A percentile compares a stretch with the other conserved stretches of the same genome.
Conservation (phyloP, 139 green algal species). For the Chlamydomonas incerta region DNA sequence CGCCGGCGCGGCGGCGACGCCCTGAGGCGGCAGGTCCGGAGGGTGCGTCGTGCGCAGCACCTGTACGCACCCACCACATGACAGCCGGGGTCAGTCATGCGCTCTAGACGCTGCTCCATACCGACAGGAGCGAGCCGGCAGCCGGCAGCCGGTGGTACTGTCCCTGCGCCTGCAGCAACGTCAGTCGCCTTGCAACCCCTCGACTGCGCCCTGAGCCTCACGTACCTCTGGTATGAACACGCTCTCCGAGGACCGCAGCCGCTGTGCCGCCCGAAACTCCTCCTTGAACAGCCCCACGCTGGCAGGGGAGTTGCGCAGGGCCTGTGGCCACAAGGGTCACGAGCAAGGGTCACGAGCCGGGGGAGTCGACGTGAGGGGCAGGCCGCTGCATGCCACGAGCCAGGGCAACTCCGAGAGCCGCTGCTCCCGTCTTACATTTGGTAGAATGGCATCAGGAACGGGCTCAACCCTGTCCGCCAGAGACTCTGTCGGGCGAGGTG, state of each 20-base stretch:
- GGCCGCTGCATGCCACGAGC: too few species aligned
- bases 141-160: too few species aligned
- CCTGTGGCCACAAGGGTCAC: constrained; percentile 18
- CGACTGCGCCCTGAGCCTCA: neutral
- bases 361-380: too few species aligned
- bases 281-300: constrained; percentile 52
- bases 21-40: constrained; percentile 50
- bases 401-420: neutral
- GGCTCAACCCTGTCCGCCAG: constrained; percentile 51
- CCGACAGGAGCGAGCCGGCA: too few species aligned
- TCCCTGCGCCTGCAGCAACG: too few species aligned
- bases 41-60: constrained; percentile 54
- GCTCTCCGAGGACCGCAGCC: constrained; percentile 45
- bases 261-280: constrained; percentile 52
- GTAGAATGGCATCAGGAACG: constrained; percentile 45
- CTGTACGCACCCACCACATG: neutral
- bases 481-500: neutral
- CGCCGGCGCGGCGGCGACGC: constrained; percentile 50
- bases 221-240: constrained; percentile 58
- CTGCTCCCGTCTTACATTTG: neutral
- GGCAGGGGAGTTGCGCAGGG: constrained; percentile 10
- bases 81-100: too few species aligned
- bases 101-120: too few species aligned
- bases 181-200: too few species aligned
- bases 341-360: too few species aligned